These are phyloP conservation scores for Elongisporangium prolatum DNA, from an alignment of 352 stramenopile species.

Conservation along the genomic window DNA sequence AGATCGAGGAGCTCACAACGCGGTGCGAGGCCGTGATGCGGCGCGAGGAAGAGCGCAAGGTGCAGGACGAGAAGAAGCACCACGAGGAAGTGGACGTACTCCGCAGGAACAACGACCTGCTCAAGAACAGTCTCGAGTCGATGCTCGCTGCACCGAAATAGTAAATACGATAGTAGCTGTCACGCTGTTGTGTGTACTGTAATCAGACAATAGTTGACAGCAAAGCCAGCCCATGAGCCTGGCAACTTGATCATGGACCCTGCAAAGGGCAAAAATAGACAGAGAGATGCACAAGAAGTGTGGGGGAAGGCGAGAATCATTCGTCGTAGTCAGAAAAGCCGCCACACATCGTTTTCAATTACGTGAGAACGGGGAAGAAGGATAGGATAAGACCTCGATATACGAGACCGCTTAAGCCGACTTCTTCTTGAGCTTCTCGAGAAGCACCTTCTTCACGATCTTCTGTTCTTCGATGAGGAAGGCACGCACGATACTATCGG, in stretches of 20 bases:
- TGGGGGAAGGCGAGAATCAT: not conserved
- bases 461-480: conserved; percentile 99
- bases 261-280: not conserved
- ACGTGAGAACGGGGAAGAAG: not conserved
- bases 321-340: not conserved
- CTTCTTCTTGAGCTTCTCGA: conserved; percentile 92
- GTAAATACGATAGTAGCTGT: no score
- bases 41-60: conserved; percentile 61
- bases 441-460: conserved; percentile 99
- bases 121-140: conserved; percentile 89
- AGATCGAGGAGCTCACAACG: conserved; percentile 72
- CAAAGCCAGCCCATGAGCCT: no score
- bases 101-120: conserved; percentile 85
- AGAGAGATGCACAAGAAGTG: not conserved
- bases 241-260: no score
- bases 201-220: not conserved
- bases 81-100: conserved; percentile 84
- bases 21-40: conserved; percentile 54
- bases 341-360: not conserved
- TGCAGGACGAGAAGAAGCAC: conserved; percentile 80
- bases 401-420: conserved; percentile 37
- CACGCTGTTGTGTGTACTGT: not conserved
- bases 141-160: conserved; percentile 68
- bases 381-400: not conserved
- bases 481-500: conserved; percentile 91